Conservation (phyloP, 345 rosid species). For the Sisymbrium altissimum region DNA sequence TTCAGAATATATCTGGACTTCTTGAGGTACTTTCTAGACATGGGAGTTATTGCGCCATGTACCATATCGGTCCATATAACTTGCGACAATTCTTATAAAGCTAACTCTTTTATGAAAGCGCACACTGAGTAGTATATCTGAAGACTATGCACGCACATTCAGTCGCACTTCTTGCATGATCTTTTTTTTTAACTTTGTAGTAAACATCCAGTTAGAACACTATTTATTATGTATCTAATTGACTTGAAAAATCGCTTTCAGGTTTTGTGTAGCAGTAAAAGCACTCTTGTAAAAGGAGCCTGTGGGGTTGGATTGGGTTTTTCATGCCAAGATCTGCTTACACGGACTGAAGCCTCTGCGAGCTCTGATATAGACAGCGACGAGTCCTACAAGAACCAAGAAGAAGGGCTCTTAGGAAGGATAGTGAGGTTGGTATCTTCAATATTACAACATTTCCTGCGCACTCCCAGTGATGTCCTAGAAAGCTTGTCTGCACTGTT, state of each 20-base stretch:
- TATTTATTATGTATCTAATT: not conserved
- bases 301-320: constrained; percentile 91
- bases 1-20: constrained; percentile 65
- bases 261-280: constrained; percentile 83
- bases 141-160: not conserved
- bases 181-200: not conserved
- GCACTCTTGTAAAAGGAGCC: constrained; percentile 85
- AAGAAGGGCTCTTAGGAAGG: constrained; percentile 57
- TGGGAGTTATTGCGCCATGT: not conserved
- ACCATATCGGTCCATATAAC: not conserved
- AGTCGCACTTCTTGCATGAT: not conserved
- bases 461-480: constrained; percentile 46
- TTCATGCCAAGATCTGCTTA: constrained; percentile 76
- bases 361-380: constrained; percentile 43
- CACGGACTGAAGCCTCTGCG: constrained; percentile 47
- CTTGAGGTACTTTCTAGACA: constrained; percentile 55
- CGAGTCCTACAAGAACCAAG: constrained; percentile 54
- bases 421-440: constrained; percentile 51
- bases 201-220: not conserved
- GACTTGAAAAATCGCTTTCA: constrained; percentile 34
- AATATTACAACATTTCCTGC: constrained; percentile 43
- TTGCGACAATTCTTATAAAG: not conserved
- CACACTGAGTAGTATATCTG: constrained; percentile 5
- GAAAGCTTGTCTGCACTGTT: constrained; percentile 45
- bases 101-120: not conserved